These are phyloP conservation scores for Alternaria sp. DNA, from an alignment of 2,329 filamentous ascomycete species.

Conservation along the genomic window DNA sequence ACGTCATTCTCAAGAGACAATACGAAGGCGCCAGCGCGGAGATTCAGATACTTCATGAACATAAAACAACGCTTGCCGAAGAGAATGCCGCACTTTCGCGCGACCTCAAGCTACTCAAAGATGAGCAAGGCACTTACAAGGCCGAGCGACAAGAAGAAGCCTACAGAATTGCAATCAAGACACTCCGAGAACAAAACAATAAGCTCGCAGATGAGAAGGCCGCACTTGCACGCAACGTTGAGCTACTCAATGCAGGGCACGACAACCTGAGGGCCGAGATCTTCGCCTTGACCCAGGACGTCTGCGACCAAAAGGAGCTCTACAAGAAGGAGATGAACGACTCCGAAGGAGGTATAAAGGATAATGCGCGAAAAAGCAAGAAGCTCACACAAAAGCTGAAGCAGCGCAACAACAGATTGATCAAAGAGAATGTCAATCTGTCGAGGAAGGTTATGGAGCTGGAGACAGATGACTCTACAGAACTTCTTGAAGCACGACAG, in stretches of 20 bases:
- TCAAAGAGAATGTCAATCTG: background rate
- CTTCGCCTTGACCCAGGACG: background rate
- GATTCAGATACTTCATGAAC: background rate
- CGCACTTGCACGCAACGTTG: background rate
- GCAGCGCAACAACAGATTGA: background rate
- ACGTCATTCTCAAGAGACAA: background rate
- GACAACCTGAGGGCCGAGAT: background rate
- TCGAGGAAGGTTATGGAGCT: background rate
- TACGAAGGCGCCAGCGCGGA: background rate
- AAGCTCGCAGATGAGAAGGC: background rate
- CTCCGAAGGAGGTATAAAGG: background rate
- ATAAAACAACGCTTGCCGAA: constrained; percentile 1
- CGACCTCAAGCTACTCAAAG: background rate
- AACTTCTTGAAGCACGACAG: background rate
- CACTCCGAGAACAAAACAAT: background rate
- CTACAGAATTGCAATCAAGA: background rate
- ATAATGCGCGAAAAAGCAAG: background rate
- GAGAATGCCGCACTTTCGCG: background rate
- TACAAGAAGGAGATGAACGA: background rate
- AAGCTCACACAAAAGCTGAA: background rate
- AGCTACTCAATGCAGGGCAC: background rate
- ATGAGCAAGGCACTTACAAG: background rate
- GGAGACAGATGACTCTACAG: background rate
- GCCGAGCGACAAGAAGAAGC: background rate
- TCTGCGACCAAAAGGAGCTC: background rate